These are phyloP conservation scores for Suillus weaverae DNA, from an alignment of 768 basidiomycete species.

Conservation along the genomic window DNA sequence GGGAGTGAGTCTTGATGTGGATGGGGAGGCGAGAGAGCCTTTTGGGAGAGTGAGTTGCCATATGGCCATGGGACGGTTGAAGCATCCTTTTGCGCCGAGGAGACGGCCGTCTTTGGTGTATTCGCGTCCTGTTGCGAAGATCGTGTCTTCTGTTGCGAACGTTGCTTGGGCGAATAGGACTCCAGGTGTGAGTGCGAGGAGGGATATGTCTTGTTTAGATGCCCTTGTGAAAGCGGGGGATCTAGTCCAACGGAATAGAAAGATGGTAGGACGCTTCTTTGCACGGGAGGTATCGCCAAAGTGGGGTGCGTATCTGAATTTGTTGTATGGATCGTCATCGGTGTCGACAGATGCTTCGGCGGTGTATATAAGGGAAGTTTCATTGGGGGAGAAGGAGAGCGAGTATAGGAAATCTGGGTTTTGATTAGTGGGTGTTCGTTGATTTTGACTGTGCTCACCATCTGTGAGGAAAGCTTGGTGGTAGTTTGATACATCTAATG, in stretches of 20 bases:
- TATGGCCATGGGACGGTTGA: constrained; percentile 57
- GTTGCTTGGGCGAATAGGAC: constrained; percentile 56
- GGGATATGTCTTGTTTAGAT: constrained; percentile 3
- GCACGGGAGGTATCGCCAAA: constrained; percentile 62
- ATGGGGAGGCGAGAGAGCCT: constrained; percentile 11
- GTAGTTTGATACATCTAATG: constrained; percentile 54
- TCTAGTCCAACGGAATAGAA: constrained; percentile 49
- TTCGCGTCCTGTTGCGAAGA: constrained; percentile 66
- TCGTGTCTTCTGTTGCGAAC: constrained; percentile 43
- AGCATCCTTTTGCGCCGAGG: constrained; percentile 59
- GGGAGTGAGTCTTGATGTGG: constrained; percentile 42
- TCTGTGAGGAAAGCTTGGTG: constrained; percentile 66
- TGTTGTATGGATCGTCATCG: constrained; percentile 31
- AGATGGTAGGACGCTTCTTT: constrained; percentile 53
- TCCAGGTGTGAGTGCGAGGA: constrained; percentile 15
- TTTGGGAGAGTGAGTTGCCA: constrained; percentile 46
- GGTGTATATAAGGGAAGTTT: constrained; percentile 54
- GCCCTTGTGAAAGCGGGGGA: background rate
- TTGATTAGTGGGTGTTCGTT: background rate
- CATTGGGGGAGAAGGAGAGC: constrained; percentile 53
- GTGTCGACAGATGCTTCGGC: constrained; percentile 50
- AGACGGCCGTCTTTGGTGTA: constrained; percentile 54
- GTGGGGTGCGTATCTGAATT: constrained; percentile 56
- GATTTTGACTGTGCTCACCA: constrained; percentile 36
- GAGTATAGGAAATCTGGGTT: constrained; percentile 41